Percentiles rank a stretch among this genome's conserved stretches.
These are phyloP conservation scores for Penicillium riverlandense DNA, from an alignment of 495 filamentous ascomycete species.

Conservation along the genomic window DNA sequence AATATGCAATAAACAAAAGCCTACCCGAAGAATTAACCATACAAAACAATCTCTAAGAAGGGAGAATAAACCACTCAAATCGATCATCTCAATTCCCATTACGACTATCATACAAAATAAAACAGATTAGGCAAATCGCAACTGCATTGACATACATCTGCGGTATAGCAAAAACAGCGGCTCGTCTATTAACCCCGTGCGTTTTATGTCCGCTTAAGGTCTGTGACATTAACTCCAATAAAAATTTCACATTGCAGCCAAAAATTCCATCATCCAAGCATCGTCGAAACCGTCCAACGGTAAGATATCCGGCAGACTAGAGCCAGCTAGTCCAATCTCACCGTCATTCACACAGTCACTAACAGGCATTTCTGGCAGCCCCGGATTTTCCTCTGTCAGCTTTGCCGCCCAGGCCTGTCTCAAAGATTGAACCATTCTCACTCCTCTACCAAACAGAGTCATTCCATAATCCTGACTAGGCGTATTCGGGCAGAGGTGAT, in stretches of 20 bases:
- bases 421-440: background rate
- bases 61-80: too few relatives aligned
- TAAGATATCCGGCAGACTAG: background rate
- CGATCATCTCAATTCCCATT: too few relatives aligned
- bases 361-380: background rate
- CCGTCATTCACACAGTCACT: background rate
- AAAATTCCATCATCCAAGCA: background rate
- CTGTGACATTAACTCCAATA: background rate
- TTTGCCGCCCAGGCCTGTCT: background rate
- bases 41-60: too few relatives aligned
- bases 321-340: background rate
- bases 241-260: background rate
- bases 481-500: background rate
- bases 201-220: too few relatives aligned
- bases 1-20: too few relatives aligned
- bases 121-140: too few relatives aligned
- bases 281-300: background rate
- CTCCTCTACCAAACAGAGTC: constrained; percentile 7
- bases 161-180: too few relatives aligned
- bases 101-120: too few relatives aligned
- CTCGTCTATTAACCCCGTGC: too few relatives aligned
- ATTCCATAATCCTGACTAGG: constrained; percentile 2
- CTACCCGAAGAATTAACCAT: too few relatives aligned
- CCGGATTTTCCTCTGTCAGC: background rate
- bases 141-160: too few relatives aligned